phyloP scores from a whole-genome alignment of 2,329 filamentous ascomycete species.

The Diaporthe sp. region DNA sequence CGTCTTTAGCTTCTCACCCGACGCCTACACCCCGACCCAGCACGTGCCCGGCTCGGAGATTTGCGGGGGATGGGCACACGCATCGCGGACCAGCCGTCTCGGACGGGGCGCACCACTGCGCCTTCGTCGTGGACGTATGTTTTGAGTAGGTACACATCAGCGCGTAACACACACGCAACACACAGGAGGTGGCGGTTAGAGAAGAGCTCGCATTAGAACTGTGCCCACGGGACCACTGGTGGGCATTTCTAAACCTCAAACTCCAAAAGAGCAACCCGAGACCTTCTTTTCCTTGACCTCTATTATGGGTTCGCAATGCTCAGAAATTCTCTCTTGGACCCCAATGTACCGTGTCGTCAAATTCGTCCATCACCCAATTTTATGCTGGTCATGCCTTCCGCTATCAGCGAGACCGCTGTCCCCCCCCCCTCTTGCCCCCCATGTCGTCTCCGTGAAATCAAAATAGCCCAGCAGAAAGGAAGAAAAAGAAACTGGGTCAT shows the following conservation, averaged over 20 bases:
- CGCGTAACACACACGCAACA: not conserved
- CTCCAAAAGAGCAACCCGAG: constrained; percentile 28
- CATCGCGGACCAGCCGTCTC: not conserved
- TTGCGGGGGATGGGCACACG: not conserved
- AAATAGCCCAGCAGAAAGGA: not conserved
- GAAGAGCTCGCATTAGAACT: not conserved
- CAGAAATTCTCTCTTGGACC: constrained; percentile 11
- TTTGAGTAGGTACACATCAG: too few species aligned
- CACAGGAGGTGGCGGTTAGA: not conserved
- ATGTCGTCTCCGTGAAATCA: not conserved
- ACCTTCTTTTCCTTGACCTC: constrained; percentile 26
- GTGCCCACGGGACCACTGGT: not conserved
- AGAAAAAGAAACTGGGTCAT: not conserved
- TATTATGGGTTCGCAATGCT: constrained; percentile 28
- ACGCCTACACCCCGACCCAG: not conserved
- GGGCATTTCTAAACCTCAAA: constrained; percentile 30
- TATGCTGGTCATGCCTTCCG: constrained; percentile 19
- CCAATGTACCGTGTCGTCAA: constrained; percentile 23
- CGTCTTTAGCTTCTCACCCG: not conserved
- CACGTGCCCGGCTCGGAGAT: not conserved
- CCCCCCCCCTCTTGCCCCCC: not conserved
- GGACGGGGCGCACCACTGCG: not conserved
- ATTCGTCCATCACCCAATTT: constrained; percentile 27
- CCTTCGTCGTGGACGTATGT: not conserved
- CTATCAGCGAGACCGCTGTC: constrained; percentile 2